A percentile compares a stretch with the other conserved stretches of the same genome.
Conservation (phyloP, 2,329 filamentous ascomycete genomes). For the Xylaria polymorpha region DNA sequence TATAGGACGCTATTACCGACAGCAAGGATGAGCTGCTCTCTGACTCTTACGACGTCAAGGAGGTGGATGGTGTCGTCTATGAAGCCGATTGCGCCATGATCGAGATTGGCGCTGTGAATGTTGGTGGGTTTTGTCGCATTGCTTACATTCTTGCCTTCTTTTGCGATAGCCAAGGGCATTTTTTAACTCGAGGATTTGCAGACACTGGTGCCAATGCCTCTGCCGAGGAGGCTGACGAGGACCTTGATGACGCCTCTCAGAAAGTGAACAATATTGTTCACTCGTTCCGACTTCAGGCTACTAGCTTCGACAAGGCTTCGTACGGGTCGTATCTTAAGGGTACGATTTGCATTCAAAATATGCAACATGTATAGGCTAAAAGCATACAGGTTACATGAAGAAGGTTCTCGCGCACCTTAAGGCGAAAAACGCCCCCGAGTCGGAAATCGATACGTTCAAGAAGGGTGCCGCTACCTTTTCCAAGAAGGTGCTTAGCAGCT, state of each 20-base stretch:
- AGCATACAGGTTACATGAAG: slow-evolving; percentile 84
- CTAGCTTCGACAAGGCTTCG: slow-evolving; percentile 85
- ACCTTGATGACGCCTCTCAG: slow-evolving; percentile 73
- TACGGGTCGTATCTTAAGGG: slow-evolving; percentile 89
- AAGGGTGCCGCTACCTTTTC: slow-evolving; percentile 76
- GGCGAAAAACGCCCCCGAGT: slow-evolving; percentile 69
- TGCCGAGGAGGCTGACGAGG: slow-evolving; percentile 84
- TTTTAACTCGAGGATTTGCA: slow-evolving; percentile 50
- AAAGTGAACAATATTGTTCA: slow-evolving; percentile 93
- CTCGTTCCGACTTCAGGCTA: slow-evolving; percentile 88
- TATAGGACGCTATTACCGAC: slow-evolving; percentile 84
- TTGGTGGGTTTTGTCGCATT: slow-evolving; percentile 67
- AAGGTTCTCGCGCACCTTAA: slow-evolving; percentile 77
- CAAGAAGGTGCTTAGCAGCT: slow-evolving; percentile 84
- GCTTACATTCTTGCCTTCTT: background rate
- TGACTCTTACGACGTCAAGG: slow-evolving; percentile 88
- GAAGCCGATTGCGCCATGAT: slow-evolving; percentile 95
- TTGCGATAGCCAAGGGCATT: slow-evolving; percentile 19
- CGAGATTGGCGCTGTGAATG: slow-evolving; percentile 76
- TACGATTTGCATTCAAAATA: slow-evolving; percentile 55
- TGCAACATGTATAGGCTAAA: slow-evolving; percentile 24
- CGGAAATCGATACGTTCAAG: slow-evolving; percentile 82
- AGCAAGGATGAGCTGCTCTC: slow-evolving; percentile 89
- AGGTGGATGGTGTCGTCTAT: slow-evolving; percentile 82
- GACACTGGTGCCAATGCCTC: slow-evolving; percentile 97